These are phyloP conservation scores for Amanita jacksonii DNA, from an alignment of 768 basidiomycete species.

Conservation along the genomic window DNA sequence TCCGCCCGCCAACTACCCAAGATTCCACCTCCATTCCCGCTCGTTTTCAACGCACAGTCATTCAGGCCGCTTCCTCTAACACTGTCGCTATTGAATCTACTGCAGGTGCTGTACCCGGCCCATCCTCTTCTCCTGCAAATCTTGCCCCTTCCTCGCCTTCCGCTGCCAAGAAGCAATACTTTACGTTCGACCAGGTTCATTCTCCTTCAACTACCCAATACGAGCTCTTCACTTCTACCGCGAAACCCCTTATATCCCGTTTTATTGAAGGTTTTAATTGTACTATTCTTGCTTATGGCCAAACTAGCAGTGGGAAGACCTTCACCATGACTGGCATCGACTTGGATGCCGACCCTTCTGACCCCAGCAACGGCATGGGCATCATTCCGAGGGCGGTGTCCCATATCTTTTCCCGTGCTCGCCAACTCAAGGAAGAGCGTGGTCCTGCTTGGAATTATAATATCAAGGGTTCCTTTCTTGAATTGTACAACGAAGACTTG, in stretches of 20 bases:
- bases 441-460: conserved; percentile 66
- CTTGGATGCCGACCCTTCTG: conserved; percentile 78
- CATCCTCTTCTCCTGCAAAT: conserved; percentile 41
- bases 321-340: conserved; percentile 97
- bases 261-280: conserved; percentile 96
- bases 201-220: conserved; percentile 78
- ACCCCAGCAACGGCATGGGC: conserved; percentile 79
- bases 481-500: conserved; percentile 98
- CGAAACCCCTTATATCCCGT: conserved; percentile 74
- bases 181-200: conserved; percentile 93
- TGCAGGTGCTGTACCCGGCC: conserved; percentile 36
- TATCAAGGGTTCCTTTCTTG: conserved; percentile 89
- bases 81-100: conserved; percentile 79
- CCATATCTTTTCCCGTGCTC: conserved; percentile 73
- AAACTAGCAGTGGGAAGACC: conserved; percentile 94
- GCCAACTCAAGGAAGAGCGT: conserved; percentile 69
- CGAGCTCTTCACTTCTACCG: conserved; percentile 77
- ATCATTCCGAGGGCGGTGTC: conserved; percentile 93
- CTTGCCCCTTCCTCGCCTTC: conserved; percentile 34
- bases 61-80: conserved; percentile 66
- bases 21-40: conserved; percentile 82
- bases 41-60: conserved; percentile 86
- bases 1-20: conserved; percentile 79
- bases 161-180: conserved; percentile 69
- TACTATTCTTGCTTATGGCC: conserved; percentile 96